Conservation (phyloP, 805 yeast species). For the Nakazawaea peltata region DNA sequence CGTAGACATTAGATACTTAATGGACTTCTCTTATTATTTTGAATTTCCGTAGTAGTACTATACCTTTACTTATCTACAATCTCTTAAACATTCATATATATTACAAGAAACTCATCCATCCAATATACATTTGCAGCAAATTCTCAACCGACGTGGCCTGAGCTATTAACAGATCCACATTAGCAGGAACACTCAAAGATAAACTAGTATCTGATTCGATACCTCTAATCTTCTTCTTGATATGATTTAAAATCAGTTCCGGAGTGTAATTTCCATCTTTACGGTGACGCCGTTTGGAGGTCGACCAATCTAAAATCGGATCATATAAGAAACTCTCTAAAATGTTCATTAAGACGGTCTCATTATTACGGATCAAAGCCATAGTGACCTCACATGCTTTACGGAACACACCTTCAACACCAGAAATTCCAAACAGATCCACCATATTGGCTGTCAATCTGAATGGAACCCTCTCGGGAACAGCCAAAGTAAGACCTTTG, state of each 20-base stretch:
- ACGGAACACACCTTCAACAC: slow-evolving; percentile 86
- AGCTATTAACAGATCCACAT: slow-evolving; percentile 81
- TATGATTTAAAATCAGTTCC: slow-evolving; percentile 60
- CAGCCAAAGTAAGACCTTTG: slow-evolving; percentile 60
- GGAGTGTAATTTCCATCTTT: slow-evolving; percentile 33
- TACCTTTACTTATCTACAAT: too few species aligned
- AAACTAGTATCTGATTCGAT: slow-evolving; percentile 73
- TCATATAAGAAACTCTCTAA: slow-evolving; percentile 91
- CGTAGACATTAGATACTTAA: too few species aligned
- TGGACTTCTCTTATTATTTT: too few species aligned
- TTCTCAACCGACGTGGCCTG: slow-evolving; percentile 69
- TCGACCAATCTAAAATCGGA: slow-evolving; percentile 77
- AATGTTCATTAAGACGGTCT: slow-evolving; percentile 79
- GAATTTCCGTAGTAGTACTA: too few species aligned
- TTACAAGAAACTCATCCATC: slow-evolving; percentile 57
- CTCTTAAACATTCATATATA: too few species aligned
- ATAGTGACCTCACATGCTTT: slow-evolving; percentile 81
- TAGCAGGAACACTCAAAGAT: slow-evolving; percentile 86
- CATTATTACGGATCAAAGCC: slow-evolving; percentile 63
- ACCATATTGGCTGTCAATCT: slow-evolving; percentile 81
- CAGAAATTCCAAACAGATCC: slow-evolving; percentile 80
- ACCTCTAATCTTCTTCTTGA: slow-evolving; percentile 79
- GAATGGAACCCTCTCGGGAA: slow-evolving; percentile 94
- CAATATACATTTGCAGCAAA: slow-evolving; percentile 82
- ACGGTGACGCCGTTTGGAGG: slow-evolving; percentile 29